Evolutionary conservation across 202 grass and related monocot species (phyloP), one percentile per base, ranked within the genome.

Genomic region (Saccharum hybrid): DNA sequence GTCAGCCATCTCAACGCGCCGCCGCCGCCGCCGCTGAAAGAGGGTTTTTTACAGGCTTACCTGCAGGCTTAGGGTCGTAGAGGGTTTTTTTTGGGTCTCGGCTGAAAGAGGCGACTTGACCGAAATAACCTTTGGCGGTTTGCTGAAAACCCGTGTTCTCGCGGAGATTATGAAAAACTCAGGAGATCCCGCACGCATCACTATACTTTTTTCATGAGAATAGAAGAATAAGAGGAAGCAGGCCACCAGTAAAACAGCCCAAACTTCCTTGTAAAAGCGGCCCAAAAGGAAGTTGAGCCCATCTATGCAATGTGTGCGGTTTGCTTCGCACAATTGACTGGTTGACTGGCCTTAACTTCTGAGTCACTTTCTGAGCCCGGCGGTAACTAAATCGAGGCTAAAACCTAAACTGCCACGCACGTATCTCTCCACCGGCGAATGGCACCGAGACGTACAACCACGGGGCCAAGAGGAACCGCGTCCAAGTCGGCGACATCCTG

Each of bases 361-460:
- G 36, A 6, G 36, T 37, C 39, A 4, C 39, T 7, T 40, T 48
- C 3, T 14, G 13, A 48, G 13, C 45, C 82, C 45, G 43, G n/a
- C 40, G 38, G 28, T 49, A 48, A 16, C 15, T 42, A 13, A 11
- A 72, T 18, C 38, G 2, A 34, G 34, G 16, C 37, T 3, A 4
- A 39, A 54, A 28, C 28, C 68, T 16, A 34, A 46, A 42, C 62
- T 22, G 46, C 33, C 26, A 43, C 9, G 51, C 68, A 30, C 31
- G 9, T 1, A 18, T 60, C 36, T 43, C 45, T 22, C 23, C 12
- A 31, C 94, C 94, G 43, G 82, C 65, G 54, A 81, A 89, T 12
- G 81, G 85, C 63, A 70, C 88, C 59, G 90, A 94, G 57, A 69
- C 86, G 37, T 97, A 94, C 83, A 97, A 92, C 85, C 84, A 90